Base-by-base conservation (phyloP, 108 stramenopile species). In the Fistulifera solaris region DNA sequence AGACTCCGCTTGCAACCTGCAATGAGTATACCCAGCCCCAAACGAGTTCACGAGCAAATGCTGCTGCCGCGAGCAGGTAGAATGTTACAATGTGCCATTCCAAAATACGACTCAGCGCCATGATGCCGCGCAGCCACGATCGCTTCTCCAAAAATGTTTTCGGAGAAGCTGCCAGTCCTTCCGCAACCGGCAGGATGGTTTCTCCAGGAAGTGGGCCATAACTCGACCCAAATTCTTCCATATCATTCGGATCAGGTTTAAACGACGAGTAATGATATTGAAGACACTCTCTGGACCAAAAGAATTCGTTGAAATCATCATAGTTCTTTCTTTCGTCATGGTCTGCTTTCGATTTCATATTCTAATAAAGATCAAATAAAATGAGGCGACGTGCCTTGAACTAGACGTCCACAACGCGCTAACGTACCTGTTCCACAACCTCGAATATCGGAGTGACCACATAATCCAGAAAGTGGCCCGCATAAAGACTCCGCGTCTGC, bases 281-380 rank as follows among this genome's bases (percentile, higher is more conserved):
- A 43, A 98, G 75, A 67, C 97, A 98, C 15, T 89, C 66, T 24
- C 92, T 74, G 11, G 90, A 92, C 97, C 97, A 98, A 73, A 98
- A 98, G 77, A 97, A 98, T 70, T 98, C 97, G 62, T 98, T 98
- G 71, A 94, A 89, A 63, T 98, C 97, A 52, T 98, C 97, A 65
- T 98, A 98, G 76, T 95, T 98, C 47, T 92, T 81, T 44, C 75
- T 82, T 54, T 92, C 81, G 48, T 64, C 54, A 52, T 97, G 94
- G 52, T 97, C 96, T 11, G 69, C 59, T 27, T 76, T 76, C 14
- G 76, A 78, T 64, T 75, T 82, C 81, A 91, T 87, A 54, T 67
- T 86, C 87, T 88, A 48, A 14, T 31, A 26, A 27, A 23, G n/a
- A n/a, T n/a, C n/a, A n/a, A n/a, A n/a, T n/a, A n/a, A n/a, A n/a